Conservation (phyloP, 768 basidiomycete species). For the Kwoniella sp. region DNA sequence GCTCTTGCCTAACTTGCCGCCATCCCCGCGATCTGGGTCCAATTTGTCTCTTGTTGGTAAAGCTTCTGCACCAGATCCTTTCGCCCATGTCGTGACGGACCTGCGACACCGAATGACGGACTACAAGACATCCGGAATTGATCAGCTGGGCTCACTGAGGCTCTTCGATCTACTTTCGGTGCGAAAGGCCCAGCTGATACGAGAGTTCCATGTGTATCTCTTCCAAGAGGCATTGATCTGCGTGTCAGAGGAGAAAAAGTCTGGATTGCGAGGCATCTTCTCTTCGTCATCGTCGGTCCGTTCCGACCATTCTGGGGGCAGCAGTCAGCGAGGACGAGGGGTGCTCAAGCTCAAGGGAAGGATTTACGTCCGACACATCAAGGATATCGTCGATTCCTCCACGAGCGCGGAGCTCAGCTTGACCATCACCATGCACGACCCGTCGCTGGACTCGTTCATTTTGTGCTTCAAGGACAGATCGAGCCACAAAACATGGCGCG, state of each 20-base stretch:
- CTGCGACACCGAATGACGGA: slow-evolving; percentile 84
- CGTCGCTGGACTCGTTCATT: slow-evolving; percentile 86
- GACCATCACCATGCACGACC: slow-evolving; percentile 97
- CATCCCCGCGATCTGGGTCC: slow-evolving; percentile 27
- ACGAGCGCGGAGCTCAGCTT: slow-evolving; percentile 72
- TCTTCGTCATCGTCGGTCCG: slow-evolving; percentile 50
- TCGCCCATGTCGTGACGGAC: slow-evolving; percentile 79
- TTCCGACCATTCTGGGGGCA: slow-evolving; percentile 18
- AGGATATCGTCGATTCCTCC: slow-evolving; percentile 75
- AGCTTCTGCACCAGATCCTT: slow-evolving; percentile 45
- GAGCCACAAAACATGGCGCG: slow-evolving; percentile 85
- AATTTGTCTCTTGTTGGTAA: not conserved
- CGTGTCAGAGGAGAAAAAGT: slow-evolving; percentile 92
- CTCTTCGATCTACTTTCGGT: slow-evolving; percentile 91
- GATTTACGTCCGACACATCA: slow-evolving; percentile 93
- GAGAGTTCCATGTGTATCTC: slow-evolving; percentile 93
- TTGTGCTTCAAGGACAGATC: slow-evolving; percentile 86
- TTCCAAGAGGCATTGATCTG: slow-evolving; percentile 98
- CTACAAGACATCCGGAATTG: slow-evolving; percentile 90
- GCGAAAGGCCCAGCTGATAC: slow-evolving; percentile 77
- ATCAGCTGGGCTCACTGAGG: slow-evolving; percentile 72
- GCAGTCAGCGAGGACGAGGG: slow-evolving; percentile 17
- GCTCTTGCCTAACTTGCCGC: slow-evolving; percentile 28
- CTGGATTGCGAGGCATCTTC: slow-evolving; percentile 68
- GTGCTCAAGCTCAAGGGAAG: slow-evolving; percentile 87